A percentile compares a stretch with the other conserved stretches of the same genome.
Evolutionary conservation across 495 filamentous ascomycete species (phyloP).

Genomic region (Penicillium macrosclerotiorum): DNA sequence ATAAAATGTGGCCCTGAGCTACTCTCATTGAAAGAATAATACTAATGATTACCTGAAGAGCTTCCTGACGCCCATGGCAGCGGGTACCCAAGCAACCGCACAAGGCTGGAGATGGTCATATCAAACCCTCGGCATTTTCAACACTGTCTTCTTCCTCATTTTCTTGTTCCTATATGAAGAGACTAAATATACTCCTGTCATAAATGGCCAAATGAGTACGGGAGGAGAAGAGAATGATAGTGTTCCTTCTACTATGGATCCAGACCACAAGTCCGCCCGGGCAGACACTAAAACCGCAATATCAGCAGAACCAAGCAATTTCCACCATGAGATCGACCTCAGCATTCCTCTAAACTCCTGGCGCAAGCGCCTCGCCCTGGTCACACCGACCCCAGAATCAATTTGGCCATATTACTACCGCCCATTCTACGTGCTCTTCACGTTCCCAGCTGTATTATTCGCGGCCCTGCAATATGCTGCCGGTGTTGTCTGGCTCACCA

Average conservation of each 20-base stretch:
- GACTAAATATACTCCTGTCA: conserved; percentile 29
- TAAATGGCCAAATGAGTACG: conserved; percentile 12
- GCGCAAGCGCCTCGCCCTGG: conserved; percentile 22
- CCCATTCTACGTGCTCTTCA: conserved; percentile 29
- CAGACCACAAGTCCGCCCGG: conserved; percentile 3
- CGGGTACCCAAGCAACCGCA: conserved; percentile 28
- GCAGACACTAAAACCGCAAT: conserved; percentile 2
- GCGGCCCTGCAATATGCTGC: conserved; percentile 37
- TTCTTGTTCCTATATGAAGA: conserved; percentile 35
- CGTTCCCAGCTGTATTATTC: conserved; percentile 42
- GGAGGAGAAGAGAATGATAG: not conserved
- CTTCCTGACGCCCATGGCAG: conserved; percentile 35
- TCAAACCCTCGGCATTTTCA: conserved; percentile 28
- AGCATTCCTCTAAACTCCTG: conserved; percentile 26
- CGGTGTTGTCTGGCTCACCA: conserved; percentile 35
- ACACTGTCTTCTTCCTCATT: conserved; percentile 22
- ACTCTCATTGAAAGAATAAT: not conserved
- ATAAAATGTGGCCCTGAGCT: too few species aligned
- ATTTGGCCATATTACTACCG: conserved; percentile 36
- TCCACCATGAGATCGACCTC: conserved; percentile 24
- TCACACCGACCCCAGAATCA: conserved; percentile 27
- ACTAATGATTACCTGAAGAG: conserved; percentile 17
- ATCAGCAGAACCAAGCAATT: conserved; percentile 6
- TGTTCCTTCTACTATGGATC: not conserved
- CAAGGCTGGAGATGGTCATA: conserved; percentile 36